Conservation (phyloP, 495 filamentous ascomycete genomes). For the Xylaria flabelliformis region DNA sequence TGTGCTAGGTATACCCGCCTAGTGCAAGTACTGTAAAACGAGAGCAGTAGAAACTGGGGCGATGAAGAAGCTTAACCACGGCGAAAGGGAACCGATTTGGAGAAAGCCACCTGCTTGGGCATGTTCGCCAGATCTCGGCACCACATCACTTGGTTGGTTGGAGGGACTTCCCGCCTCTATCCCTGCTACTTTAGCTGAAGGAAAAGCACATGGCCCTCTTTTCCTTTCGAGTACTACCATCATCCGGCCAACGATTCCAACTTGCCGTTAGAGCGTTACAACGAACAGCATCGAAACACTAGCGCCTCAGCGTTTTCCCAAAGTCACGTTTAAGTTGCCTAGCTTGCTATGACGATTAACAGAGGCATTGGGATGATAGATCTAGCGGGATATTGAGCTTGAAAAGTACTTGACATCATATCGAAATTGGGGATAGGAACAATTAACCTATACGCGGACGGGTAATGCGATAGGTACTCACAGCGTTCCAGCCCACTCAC, state of each 20-base stretch:
- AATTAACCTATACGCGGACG: constrained; percentile 34
- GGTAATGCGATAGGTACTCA: constrained; percentile 28
- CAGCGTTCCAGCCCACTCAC: constrained; percentile 38
- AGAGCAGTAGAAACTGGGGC: background rate
- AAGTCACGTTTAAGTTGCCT: constrained; percentile 4
- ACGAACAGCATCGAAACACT: constrained; percentile 20
- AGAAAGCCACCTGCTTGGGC: constrained; percentile 15
- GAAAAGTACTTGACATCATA: background rate
- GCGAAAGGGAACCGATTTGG: constrained; percentile 27
- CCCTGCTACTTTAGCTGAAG: constrained; percentile 8
- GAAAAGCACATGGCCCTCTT: constrained; percentile 12
- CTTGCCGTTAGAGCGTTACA: constrained; percentile 29
- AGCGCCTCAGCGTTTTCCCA: background rate
- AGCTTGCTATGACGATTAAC: background rate
- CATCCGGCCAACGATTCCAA: constrained; percentile 22
- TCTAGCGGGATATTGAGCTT: background rate
- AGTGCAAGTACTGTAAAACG: background rate
- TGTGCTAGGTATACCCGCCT: background rate
- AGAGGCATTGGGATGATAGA: background rate
- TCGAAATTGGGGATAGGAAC: background rate
- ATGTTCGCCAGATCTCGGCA: constrained; percentile 23
- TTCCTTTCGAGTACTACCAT: constrained; percentile 18
- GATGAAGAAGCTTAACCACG: constrained; percentile 23
- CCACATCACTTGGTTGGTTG: constrained; percentile 23
- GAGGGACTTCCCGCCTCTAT: constrained; percentile 11